phyloP scores from a whole-genome alignment of 2,329 filamentous ascomycete genomes.

The Byssochlamys sp. region DNA sequence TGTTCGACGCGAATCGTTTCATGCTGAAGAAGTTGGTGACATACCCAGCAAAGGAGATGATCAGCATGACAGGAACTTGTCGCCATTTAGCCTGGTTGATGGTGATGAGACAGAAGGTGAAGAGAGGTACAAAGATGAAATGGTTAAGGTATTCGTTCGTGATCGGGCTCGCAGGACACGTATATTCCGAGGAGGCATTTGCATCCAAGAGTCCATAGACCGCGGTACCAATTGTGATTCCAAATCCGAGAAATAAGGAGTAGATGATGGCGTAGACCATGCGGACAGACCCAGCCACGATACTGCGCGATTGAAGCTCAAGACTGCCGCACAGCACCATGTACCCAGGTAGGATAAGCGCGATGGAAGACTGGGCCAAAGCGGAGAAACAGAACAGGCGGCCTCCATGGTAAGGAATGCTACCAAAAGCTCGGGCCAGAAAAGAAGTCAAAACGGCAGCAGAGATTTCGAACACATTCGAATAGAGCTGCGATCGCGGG shows the following conservation, averaged over 20 bases:
- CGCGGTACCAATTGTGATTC: conserved; percentile 58
- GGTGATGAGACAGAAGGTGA: conserved; percentile 65
- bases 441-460: conserved; percentile 61
- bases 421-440: conserved; percentile 58
- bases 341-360: conserved; percentile 62
- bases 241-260: conserved; percentile 62
- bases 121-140: conserved; percentile 66
- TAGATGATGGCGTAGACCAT: conserved; percentile 70
- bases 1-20: conserved; percentile 58
- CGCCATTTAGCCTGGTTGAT: conserved; percentile 77
- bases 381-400: conserved; percentile 62
- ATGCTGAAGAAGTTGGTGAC: conserved; percentile 68
- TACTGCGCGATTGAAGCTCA: conserved; percentile 60
- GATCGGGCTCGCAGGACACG: conserved; percentile 42
- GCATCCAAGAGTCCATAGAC: conserved; percentile 54
- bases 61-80: conserved; percentile 67
- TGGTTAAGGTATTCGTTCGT: conserved; percentile 42
- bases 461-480: conserved; percentile 58
- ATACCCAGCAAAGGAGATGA: conserved; percentile 66
- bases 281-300: conserved; percentile 64
- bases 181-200: conserved; percentile 43
- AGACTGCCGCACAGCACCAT: conserved; percentile 53
- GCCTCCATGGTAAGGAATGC: conserved; percentile 44
- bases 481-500: conserved; percentile 60
- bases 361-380: conserved; percentile 62